Conservation (phyloP, 1,284 basidiomycete species). For the Marasmius tenuissimus region DNA sequence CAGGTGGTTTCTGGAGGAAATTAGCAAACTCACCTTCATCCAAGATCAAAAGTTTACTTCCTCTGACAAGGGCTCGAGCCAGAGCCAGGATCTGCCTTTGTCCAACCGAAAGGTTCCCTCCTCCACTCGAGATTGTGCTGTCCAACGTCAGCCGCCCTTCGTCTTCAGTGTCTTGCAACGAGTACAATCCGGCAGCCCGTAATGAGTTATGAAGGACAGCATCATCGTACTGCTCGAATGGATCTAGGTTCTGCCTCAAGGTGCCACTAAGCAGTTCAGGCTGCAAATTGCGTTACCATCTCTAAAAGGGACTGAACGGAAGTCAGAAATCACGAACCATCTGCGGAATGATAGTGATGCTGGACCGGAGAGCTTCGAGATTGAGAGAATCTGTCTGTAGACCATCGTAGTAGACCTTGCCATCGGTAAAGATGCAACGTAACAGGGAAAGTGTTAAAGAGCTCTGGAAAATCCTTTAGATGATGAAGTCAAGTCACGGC, state of each 20-base stretch:
- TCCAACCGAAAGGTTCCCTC: conserved; percentile 31
- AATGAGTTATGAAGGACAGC: conserved; percentile 55
- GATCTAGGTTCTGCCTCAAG: conserved; percentile 62
- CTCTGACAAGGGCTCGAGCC: conserved; percentile 34
- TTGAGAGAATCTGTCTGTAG: conserved; percentile 51
- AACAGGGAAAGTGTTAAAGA: conserved; percentile 52
- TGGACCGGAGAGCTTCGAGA: conserved; percentile 60
- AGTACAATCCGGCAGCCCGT: conserved; percentile 53
- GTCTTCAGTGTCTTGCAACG: conserved; percentile 49
- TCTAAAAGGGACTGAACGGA: neutral
- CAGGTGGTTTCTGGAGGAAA: neutral
- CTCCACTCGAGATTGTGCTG: conserved; percentile 54
- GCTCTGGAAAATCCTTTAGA: conserved; percentile 29
- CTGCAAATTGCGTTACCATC: conserved; percentile 33
- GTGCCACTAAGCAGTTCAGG: conserved; percentile 68
- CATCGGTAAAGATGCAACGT: conserved; percentile 58
- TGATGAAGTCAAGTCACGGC: conserved; percentile 26
- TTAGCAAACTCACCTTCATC: conserved; percentile 48
- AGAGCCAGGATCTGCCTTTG: conserved; percentile 40
- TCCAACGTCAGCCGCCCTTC: conserved; percentile 56
- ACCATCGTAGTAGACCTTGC: conserved; percentile 55
- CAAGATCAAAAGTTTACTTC: conserved; percentile 59
- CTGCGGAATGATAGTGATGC: conserved; percentile 65
- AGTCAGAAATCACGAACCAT: conserved; percentile 35
- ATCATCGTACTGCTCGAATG: conserved; percentile 76